A percentile compares a stretch with the other conserved stretches of the same genome.
These are phyloP conservation scores for Hymenochaete sp. DNA, from an alignment of 1,284 basidiomycete genomes.

Conservation along the genomic window DNA sequence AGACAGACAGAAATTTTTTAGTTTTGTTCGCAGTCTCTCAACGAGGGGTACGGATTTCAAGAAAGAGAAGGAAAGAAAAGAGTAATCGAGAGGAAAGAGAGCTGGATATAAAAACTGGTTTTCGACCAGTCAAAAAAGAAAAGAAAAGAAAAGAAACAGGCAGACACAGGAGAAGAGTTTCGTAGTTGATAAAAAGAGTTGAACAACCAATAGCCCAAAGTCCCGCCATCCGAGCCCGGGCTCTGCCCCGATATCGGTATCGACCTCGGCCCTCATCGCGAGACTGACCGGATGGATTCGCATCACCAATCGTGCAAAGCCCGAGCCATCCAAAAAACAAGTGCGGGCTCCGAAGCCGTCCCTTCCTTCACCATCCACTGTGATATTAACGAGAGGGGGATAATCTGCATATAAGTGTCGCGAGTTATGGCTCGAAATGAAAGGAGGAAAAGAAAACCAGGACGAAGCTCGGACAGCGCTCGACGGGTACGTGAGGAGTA, in stretches of 20 bases:
- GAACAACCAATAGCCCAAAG: constrained; percentile 59
- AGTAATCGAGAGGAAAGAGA: constrained; percentile 7
- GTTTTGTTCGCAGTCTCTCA: no score
- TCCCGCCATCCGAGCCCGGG: constrained; percentile 22
- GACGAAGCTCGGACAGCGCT: constrained; percentile 5
- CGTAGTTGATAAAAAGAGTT: constrained; percentile 40
- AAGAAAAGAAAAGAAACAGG: constrained; percentile 19
- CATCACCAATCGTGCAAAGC: constrained; percentile 13
- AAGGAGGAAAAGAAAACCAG: not conserved
- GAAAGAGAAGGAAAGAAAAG: constrained; percentile 7
- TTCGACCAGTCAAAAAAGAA: no score
- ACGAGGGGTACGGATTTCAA: constrained; percentile 8
- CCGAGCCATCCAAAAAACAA: constrained; percentile 16
- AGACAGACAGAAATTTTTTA: no score
- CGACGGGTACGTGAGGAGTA: no score
- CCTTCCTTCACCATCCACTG: constrained; percentile 34
- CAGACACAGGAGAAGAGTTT: constrained; percentile 27
- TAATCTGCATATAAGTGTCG: not conserved
- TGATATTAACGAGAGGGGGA: constrained; percentile 16
- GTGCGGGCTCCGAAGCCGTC: constrained; percentile 31
- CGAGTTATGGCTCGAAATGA: not conserved
- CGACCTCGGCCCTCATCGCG: no score
- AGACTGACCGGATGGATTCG: constrained; percentile 17
- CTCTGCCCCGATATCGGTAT: constrained; percentile 6
- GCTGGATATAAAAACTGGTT: no score